Evolutionary conservation across 345 rosid species (phyloP), one percentile per base, ranked within the genome.

Genomic region (Populus alba): DNA sequence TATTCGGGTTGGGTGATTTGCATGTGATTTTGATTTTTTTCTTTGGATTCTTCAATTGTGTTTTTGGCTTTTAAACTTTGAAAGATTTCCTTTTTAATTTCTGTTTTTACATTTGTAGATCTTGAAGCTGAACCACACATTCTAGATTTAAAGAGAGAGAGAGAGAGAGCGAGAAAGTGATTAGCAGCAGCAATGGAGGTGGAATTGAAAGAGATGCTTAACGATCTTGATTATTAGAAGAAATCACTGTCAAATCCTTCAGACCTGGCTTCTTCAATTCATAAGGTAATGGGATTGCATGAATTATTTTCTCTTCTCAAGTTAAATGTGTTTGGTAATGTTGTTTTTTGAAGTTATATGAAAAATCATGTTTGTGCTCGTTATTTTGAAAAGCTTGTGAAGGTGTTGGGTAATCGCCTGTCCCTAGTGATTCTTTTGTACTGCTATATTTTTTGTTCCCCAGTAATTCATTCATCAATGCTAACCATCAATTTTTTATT

Each of bases 201-300:
- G 31, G 97, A 91, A 86, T 78, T 95, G 85, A 87, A 87, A 69
- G 89, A 82, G 77, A 67, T 93, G 83, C 87, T 85, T 33, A 85
- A 78, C 53, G 97, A 92, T 79, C 93, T 95, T 6, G 82, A 88
- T 49, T 70, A 81, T 51, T 86, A 93, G 79, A 89, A 85, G 85
- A 82, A 73, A 74, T 89, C 92, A 20, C 77, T 89, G 9, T 84
- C 88, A 31, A 91, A 90, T 86, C 85, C 85, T 80, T 85, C 91
- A 78, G 77, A 29, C 75, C 88, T 33, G 13, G 80, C 88, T 59
- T 33, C 35, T 88, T 53, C 91, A 51, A 85, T 93, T 75, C 86
- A 87, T 47, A 85, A 87, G 97, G 97, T 91, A 68, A 15, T 68
- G 67, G 17, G 39, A 20, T 20, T 33, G 35, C 35, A 4, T 33